phyloP scores from a whole-genome alignment of 352 stramenopile species.

The Pythium apleroticum region DNA sequence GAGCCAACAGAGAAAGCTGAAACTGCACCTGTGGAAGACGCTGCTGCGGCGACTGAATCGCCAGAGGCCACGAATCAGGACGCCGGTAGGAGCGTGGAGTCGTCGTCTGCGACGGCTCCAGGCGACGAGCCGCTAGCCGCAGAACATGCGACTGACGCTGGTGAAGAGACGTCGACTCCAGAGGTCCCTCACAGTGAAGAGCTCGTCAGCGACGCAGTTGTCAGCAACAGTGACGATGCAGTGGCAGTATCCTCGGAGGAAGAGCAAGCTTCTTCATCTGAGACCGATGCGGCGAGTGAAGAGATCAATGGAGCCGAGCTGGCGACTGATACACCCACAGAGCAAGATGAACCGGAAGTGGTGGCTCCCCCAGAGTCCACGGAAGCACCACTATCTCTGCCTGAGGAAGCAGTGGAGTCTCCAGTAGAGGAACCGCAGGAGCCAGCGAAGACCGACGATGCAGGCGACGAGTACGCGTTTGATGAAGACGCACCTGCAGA shows the following conservation, averaged over 20 bases:
- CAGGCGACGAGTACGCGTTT: conserved; percentile 17
- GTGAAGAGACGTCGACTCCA: background rate
- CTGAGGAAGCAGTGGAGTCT: background rate
- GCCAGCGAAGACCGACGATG: background rate
- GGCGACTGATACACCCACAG: background rate
- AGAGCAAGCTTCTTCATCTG: background rate
- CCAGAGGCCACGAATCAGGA: background rate
- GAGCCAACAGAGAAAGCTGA: background rate
- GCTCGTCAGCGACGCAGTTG: background rate
- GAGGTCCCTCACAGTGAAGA: background rate
- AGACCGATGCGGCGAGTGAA: background rate
- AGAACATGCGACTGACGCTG: background rate
- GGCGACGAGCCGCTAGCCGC: background rate
- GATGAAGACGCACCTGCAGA: conserved; percentile 5
- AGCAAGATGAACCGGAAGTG: background rate
- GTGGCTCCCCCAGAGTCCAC: background rate
- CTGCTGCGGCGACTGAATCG: background rate
- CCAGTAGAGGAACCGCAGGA: background rate
- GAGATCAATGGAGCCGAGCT: background rate
- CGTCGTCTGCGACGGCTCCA: background rate
- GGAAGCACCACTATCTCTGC: background rate
- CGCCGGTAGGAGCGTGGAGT: background rate
- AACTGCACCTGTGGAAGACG: background rate
- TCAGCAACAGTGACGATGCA: background rate
- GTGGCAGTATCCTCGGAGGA: background rate